Evolutionary conservation across 1,284 basidiomycete genomes (phyloP), one percentile per base, ranked within the genome.

Genomic region (Ganoderma lucidum): DNA sequence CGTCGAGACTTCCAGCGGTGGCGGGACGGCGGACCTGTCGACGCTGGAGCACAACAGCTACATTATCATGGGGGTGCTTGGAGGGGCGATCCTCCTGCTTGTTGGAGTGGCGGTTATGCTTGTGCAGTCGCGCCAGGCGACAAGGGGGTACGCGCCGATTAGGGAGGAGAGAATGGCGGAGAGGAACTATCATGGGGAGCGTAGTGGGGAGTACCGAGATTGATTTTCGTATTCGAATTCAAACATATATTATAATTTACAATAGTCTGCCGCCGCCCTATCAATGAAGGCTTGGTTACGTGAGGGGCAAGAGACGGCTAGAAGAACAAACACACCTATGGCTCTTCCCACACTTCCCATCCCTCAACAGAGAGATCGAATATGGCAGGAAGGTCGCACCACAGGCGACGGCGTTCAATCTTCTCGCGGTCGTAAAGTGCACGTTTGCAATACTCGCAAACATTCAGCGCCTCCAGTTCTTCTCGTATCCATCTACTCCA

Each of bases 41-140:
- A 62, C 61, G 61, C 61, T 62, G 28, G 28, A 42, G 39, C 61
- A 23, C 39, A 62, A 62, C 42, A 62, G 61, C 42, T 62, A 62
- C 42, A 45, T 45, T 28, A 45, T 42, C 61, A 62, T 62, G n/a
- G 61, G 61, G 28, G 42, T 62, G 23, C 42, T 62, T 9, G 42
- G 41, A 10, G 61, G 61, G 8, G 42, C 28, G 14, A 39, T 62
- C 42, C 28, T 28, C 19, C 28, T 62, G 61, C 42, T 62, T 8
- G 61, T 28, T 2, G 61, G 28, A 3, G 61, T 42, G 12, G 61
- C 35, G 30, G 28, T 45, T 17, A n/a, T 44, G 61, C 28, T 30
- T 19, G 41, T 45, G 28, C 39, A 45, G 39, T 42, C 39, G 28
- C 61, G 41, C 6, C 61, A 9, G 39, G 15, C 35, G 8, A 45